These are phyloP conservation scores for sorghum (Sorghum bicolor) DNA, from an alignment of 176 grass and related monocot genomes.

Conservation along the genomic window Sorghum_bicolor_NCBIv3 NC_012871.2:65512501-65513000, in stretches of 20 bases:
- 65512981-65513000: constrained; percentile 68
- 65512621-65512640: constrained; percentile 11
- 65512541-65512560: too few relatives aligned
- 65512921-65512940: background rate
- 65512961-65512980: constrained; percentile 73
- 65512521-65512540: too few relatives aligned
- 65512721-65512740: constrained; percentile 34
- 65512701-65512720: constrained; percentile 76
- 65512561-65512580: too few relatives aligned
- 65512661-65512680: constrained; percentile 12
- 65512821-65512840: constrained; percentile 69
- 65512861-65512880: constrained; percentile 84
- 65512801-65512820: constrained; percentile 62
- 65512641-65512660: background rate
- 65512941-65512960: constrained; percentile 51
- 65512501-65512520: too few relatives aligned
- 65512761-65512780: constrained; percentile 55
- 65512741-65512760: constrained; percentile 56
- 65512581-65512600: background rate
- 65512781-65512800: constrained; percentile 67
- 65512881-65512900: constrained; percentile 82
- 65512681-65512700: constrained; percentile 60
- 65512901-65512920: constrained; percentile 50
- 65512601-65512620: constrained; percentile 18
- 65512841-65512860: constrained; percentile 90